These are phyloP conservation scores for Myriosclerotinia curreyana DNA, from an alignment of 2,329 filamentous ascomycete species.

Conservation along the genomic window DNA sequence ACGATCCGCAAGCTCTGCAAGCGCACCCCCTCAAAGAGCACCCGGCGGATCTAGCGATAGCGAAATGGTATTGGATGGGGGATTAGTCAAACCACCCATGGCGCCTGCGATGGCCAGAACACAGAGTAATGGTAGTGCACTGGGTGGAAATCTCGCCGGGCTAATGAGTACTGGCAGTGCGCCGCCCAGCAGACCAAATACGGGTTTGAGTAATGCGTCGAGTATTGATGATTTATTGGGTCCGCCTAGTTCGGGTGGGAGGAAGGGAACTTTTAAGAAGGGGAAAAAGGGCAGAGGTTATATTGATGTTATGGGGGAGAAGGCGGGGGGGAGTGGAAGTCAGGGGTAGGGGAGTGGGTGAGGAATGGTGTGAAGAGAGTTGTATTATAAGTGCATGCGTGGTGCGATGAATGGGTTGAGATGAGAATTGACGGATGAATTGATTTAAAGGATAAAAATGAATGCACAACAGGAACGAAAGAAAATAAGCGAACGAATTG, in stretches of 20 bases:
- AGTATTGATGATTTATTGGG: constrained; percentile 92
- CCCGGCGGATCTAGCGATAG: not conserved
- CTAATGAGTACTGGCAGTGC: constrained; percentile 16
- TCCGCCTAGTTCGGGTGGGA: constrained; percentile 67
- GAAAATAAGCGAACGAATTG: not conserved
- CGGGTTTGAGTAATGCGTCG: constrained; percentile 85
- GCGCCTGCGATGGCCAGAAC: constrained; percentile 5
- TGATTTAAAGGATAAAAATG: not conserved
- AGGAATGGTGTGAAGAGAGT: not conserved
- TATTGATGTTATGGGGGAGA: constrained; percentile 82
- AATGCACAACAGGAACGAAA: not conserved
- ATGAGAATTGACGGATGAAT: not conserved
- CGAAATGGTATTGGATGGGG: not conserved
- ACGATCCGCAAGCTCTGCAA: constrained; percentile 12
- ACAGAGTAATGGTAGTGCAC: constrained; percentile 1
- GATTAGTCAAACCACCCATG: constrained; percentile 8
- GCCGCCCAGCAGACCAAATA: constrained; percentile 62
- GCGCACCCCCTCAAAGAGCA: constrained; percentile 22
- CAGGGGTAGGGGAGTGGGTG: not conserved
- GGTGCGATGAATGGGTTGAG: not conserved
- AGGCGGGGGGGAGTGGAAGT: constrained; percentile 20
- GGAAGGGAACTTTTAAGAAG: constrained; percentile 57
- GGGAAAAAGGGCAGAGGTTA: constrained; percentile 81
- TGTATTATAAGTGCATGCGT: constrained; percentile 16
- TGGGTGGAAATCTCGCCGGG: constrained; percentile 9